phyloP scores from a whole-genome alignment of 768 basidiomycete species.

The Tylopilus felleus region DNA sequence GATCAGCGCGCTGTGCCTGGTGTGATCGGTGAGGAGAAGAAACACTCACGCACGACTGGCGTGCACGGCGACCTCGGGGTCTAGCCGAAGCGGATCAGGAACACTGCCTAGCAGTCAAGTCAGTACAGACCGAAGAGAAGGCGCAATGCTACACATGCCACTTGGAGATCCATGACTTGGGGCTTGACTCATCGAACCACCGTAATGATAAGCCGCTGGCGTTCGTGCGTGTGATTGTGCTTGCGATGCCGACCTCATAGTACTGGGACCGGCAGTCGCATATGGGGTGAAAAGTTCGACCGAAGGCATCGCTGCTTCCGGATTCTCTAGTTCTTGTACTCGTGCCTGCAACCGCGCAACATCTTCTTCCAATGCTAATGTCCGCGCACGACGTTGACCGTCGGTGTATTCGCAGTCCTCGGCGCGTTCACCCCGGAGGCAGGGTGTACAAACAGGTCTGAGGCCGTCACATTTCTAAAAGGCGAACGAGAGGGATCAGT shows the following conservation, averaged over 20 bases:
- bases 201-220: neutral
- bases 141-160: neutral
- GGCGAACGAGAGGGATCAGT: neutral
- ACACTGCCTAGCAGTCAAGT: neutral
- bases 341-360: conserved; percentile 54
- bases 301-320: conserved; percentile 43
- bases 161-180: neutral
- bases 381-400: conserved; percentile 56
- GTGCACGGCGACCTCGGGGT: conserved; percentile 1
- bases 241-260: neutral
- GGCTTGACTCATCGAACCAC: neutral
- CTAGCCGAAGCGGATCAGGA: neutral
- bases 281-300: conserved; percentile 55
- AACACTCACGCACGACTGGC: conserved; percentile 12
- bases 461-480: conserved; percentile 63
- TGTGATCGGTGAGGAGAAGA: neutral
- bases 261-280: neutral
- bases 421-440: conserved; percentile 52
- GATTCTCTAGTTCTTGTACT: conserved; percentile 55
- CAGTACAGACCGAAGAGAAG: neutral
- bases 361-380: conserved; percentile 57
- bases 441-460: conserved; percentile 64
- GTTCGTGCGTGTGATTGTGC: too few relatives aligned
- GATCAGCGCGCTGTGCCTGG: neutral
- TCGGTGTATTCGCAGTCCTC: conserved; percentile 75